Conservation (phyloP, 2,329 filamentous ascomycete genomes). For the Ophiostoma montium region DNA sequence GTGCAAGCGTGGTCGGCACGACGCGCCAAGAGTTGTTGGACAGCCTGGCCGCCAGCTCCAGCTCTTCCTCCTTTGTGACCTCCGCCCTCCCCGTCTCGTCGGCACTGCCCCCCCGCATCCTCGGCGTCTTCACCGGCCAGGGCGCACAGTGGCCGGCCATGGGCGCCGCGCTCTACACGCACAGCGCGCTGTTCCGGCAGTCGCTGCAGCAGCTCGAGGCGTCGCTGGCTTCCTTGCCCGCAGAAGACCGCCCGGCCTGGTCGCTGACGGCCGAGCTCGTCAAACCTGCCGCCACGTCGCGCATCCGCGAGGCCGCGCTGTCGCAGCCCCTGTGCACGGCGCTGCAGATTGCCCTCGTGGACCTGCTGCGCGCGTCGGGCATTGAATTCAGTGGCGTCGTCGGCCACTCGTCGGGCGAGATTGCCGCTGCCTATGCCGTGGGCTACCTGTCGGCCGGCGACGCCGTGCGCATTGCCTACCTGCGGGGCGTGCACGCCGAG, state of each 20-base stretch:
- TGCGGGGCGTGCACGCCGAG: constrained; percentile 24
- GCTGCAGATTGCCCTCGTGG: constrained; percentile 31
- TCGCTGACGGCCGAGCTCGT: constrained; percentile 9
- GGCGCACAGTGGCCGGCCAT: constrained; percentile 15
- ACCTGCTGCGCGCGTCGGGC: constrained; percentile 17
- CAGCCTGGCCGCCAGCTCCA: constrained; percentile 16
- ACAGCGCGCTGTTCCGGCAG: constrained; percentile 2
- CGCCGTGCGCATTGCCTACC: constrained; percentile 27
- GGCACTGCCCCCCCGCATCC: constrained; percentile 5
- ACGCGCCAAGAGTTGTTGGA: constrained; percentile 15
- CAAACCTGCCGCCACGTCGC: constrained; percentile 5
- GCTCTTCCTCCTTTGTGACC: constrained; percentile 2
- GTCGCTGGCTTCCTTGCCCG: constrained; percentile 5
- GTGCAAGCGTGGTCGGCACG: constrained; percentile 17
- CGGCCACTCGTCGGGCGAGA: constrained; percentile 30
- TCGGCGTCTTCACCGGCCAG: constrained; percentile 11
- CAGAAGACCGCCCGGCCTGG: constrained; percentile 9
- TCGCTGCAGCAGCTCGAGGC: constrained; percentile 7
- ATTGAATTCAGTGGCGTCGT: constrained; percentile 21
- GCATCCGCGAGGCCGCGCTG: constrained; percentile 21
- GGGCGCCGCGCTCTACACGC: constrained; percentile 19
- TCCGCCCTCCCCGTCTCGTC: constrained; percentile 2
- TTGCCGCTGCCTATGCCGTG: constrained; percentile 28
- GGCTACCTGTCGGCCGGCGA: constrained; percentile 21
- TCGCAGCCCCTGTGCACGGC: constrained; percentile 40